Base-by-base conservation (phyloP, 306 rosid species). In the Cyclanthera cordifolia region DNA sequence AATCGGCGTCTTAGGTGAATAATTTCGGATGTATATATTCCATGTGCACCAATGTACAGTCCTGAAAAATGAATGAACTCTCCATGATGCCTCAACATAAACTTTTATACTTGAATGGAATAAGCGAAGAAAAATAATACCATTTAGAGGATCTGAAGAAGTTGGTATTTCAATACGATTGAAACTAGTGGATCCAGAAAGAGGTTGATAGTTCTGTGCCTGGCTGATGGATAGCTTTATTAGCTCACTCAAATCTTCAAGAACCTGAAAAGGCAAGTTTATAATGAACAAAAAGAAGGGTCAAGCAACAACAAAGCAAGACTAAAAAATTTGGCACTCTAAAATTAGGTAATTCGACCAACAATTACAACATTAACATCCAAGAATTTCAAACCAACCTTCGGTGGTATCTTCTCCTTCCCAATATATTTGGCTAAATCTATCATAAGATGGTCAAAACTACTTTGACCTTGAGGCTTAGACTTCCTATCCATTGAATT, bases 131-230 rank as follows among this genome's bases (percentile, higher is more conserved):
- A 45, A 32, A 1, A 45, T 76, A 76, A 81, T 77, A 93, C 99
- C 99, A 70, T 82, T 86, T 74, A 93, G 77, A 79, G 95, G 96
- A 83, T 93, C 99, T 65, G 86, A 72, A n/a, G 91, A 83, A 73
- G 84, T 39, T 20, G 89, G 85, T 67, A 83, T 56, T 79, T 83
- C 82, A 74, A 93, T 93, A 69, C 94, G 96, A 77, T 82, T 86
- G 88, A 93, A 93, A 78, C 61, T 81, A 32, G 96, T 93, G 28
- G 94, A 74, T 67, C 96, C 95, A 67, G 96, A 86, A 76, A 93
- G 80, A 12, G 90, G 89, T 69, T 87, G 95, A 79, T 78, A 89
- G 76, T 75, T 83, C 47, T 86, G 88, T 76, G 85, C 95, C 69
- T 85, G 96, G 53, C 73, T 88, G 61, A 93, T 79, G 67, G 94